A percentile compares a stretch with the other conserved stretches of the same genome.
Evolutionary conservation across 1,284 basidiomycete genomes (phyloP).

Genomic region (Malassezia caprae): DNA sequence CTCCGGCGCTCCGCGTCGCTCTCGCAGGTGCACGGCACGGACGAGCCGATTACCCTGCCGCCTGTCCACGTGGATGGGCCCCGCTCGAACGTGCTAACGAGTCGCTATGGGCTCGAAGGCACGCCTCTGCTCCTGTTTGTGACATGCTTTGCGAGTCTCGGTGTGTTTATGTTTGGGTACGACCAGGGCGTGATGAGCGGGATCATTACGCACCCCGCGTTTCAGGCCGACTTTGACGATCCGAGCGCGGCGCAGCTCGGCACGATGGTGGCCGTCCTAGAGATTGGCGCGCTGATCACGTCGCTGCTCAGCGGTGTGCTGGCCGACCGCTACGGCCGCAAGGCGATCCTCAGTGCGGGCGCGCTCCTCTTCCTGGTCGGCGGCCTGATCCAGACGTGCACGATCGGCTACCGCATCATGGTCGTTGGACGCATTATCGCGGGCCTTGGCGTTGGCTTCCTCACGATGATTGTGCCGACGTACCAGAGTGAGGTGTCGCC

Average conservation of each 20-base stretch:
- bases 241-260: slow-evolving; percentile 58
- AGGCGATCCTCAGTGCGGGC: slow-evolving; percentile 74
- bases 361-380: slow-evolving; percentile 79
- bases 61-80: neutral
- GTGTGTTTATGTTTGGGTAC: slow-evolving; percentile 68
- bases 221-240: slow-evolving; percentile 56
- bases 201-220: slow-evolving; percentile 85
- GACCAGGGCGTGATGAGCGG: slow-evolving; percentile 53
- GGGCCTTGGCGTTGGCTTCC: slow-evolving; percentile 83
- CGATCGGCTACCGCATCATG: slow-evolving; percentile 73
- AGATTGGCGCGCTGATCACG: slow-evolving; percentile 71
- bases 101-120: slow-evolving; percentile 35
- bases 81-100: slow-evolving; percentile 23
- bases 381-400: slow-evolving; percentile 79
- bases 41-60: neutral
- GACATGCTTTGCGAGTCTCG: slow-evolving; percentile 69
- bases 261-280: slow-evolving; percentile 67
- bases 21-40: neutral
- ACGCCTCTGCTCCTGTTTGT: slow-evolving; percentile 43
- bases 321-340: slow-evolving; percentile 77
- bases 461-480: slow-evolving; percentile 84
- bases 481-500: slow-evolving; percentile 96
- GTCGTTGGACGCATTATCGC: slow-evolving; percentile 74
- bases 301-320: slow-evolving; percentile 77
- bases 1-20: slow-evolving; percentile 10